phyloP scores from a whole-genome alignment of 139 green algal genomes.

The Diplosphaera chodatii region DNA sequence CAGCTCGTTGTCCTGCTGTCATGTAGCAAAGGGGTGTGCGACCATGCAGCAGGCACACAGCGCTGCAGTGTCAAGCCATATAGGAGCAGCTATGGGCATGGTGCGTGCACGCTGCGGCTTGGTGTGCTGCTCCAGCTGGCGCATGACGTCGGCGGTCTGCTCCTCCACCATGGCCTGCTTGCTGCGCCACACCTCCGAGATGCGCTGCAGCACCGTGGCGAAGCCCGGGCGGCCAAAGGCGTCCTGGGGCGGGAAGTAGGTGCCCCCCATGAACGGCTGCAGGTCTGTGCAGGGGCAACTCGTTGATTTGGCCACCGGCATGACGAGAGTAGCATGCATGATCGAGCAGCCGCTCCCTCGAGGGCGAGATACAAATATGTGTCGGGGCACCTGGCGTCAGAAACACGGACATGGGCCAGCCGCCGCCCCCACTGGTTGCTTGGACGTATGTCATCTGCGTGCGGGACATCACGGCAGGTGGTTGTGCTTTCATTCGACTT shows the following conservation, averaged over 20 bases:
- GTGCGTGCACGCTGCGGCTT: constrained; percentile 13
- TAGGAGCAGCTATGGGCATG: background rate
- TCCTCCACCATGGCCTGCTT: constrained; percentile 29
- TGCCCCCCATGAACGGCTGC: constrained; percentile 73
- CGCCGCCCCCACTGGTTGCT: constrained; percentile 50
- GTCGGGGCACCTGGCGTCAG: constrained; percentile 38
- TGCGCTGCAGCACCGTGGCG: constrained; percentile 57
- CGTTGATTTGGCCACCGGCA: too few relatives aligned
- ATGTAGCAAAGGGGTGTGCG: too few relatives aligned
- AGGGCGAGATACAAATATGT: too few relatives aligned
- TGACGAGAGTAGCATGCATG: too few relatives aligned
- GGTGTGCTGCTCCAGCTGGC: constrained; percentile 41
- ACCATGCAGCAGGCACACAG: too few relatives aligned
- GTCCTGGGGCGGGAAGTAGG: constrained; percentile 60
- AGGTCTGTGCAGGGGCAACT: too few relatives aligned
- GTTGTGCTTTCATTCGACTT: too few relatives aligned
- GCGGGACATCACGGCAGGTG: background rate
- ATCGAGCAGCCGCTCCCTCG: too few relatives aligned
- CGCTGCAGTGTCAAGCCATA: too few relatives aligned
- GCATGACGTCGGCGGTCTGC: constrained; percentile 34
- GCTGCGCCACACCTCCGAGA: constrained; percentile 40
- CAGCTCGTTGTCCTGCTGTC: too few relatives aligned
- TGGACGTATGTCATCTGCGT: constrained; percentile 79
- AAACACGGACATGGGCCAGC: constrained; percentile 65
- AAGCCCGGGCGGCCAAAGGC: constrained; percentile 61